phyloP scores from a whole-genome alignment of 352 stramenopile species.

The Globisporangium nodosum region DNA sequence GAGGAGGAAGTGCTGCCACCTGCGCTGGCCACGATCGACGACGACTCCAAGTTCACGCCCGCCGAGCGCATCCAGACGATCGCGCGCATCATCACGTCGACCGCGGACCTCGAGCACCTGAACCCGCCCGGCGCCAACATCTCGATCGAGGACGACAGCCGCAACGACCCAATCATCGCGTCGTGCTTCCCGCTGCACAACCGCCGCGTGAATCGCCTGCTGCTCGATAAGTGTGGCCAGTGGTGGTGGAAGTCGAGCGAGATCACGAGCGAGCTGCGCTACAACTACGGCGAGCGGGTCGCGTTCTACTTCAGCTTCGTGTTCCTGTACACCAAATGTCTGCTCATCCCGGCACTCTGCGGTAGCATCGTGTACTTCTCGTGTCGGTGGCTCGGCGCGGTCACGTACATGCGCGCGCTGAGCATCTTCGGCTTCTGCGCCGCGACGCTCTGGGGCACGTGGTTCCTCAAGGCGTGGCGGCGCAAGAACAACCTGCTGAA shows the following conservation, averaged over 20 bases:
- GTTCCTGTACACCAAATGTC: constrained; percentile 81
- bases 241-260: constrained; percentile 79
- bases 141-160: constrained; percentile 72
- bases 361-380: constrained; percentile 65
- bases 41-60: constrained; percentile 75
- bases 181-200: constrained; percentile 85
- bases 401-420: constrained; percentile 75
- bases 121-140: constrained; percentile 78
- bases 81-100: constrained; percentile 82
- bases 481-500: constrained; percentile 79
- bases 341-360: constrained; percentile 51
- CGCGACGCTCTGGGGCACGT: constrained; percentile 70
- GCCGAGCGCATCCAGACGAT: constrained; percentile 83
- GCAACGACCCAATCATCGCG: constrained; percentile 65
- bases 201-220: constrained; percentile 58
- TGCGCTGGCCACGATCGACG: constrained; percentile 22
- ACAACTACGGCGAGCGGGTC: constrained; percentile 79
- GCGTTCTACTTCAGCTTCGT: constrained; percentile 86
- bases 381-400: constrained; percentile 56
- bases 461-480: constrained; percentile 71
- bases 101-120: constrained; percentile 54
- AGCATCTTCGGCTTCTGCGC: constrained; percentile 79
- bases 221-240: constrained; percentile 60
- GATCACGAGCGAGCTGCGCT: constrained; percentile 81
- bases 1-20: background rate